Base-by-base conservation (phyloP, 257 asterid genomes). In the Salvia miltiorrhiza region DNA sequence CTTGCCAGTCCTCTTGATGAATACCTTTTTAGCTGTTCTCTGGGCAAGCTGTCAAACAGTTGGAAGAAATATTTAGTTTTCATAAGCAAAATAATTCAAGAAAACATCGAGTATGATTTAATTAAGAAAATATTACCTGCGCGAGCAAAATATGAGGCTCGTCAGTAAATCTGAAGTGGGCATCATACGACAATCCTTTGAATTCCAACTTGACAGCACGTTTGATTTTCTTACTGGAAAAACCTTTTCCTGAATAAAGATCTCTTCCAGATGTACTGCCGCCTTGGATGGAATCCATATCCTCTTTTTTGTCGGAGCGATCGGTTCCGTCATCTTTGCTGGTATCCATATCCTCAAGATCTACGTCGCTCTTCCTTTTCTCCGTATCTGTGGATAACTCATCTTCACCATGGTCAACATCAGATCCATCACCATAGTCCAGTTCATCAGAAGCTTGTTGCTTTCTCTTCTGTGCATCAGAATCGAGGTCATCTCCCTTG, bases 91-190 rank as follows among this genome's bases (percentile, higher is more conserved):
- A 33, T 35, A 24, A 54, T 12, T 54, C 33, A 21, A 52, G 59
- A 21, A 17, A 58, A 45, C 5, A n/a, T 26, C 3, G 19, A 24
- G 43, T 26, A 44, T 6, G 21, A 40, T 8, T 13, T 16, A 58
- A 32, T 12, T 33, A 19, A 59, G 19, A 40, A 26, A 50, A 45
- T 60, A 21, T 13, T 82, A 93, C 99, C 99, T 90, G 99, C 50
- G 89, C 91, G 20, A 94, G 86, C 76, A 94, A 77, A 52, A 94
- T 3, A 81, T 94, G 95, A 79, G 99, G 96, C 71, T 91, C 99
- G 0, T 41, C 1, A 16, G 77, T 69, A 69, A 90, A 84, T 71
- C 64, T 79, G 71, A 89, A 91, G 77, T 87, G 93, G 73, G 71
- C 78, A 74, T 80, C 88, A 17, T 78, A 89, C 10, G 73, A 65